Conservation (phyloP, 208 protist genomes). For the Naegleria fowleri region DNA sequence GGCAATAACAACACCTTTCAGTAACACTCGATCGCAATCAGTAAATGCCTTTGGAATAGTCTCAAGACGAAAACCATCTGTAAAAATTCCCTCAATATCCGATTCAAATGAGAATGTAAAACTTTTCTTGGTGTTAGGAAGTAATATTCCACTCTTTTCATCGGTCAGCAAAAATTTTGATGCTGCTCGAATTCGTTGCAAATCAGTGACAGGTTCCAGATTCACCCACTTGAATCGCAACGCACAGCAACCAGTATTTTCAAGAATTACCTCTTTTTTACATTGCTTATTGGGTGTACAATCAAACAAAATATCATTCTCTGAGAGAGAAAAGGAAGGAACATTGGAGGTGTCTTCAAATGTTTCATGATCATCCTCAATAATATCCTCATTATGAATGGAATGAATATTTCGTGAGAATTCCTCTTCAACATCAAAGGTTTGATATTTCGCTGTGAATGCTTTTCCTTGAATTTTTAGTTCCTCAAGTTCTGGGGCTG, state of each 20-base stretch:
- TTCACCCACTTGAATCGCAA: neutral
- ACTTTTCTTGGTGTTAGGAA: neutral
- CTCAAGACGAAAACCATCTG: neutral
- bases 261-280: neutral
- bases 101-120: neutral
- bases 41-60: neutral
- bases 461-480: neutral
- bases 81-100: conserved; percentile 17
- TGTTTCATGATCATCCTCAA: too few relatives aligned
- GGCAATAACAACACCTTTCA: neutral
- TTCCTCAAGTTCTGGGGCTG: neutral
- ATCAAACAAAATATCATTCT: neutral
- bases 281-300: neutral
- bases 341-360: neutral
- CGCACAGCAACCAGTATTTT: neutral
- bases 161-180: neutral
- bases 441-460: neutral
- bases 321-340: neutral
- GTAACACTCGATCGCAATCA: neutral
- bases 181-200: neutral
- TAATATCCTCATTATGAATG: neutral
- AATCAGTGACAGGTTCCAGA: neutral
- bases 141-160: neutral
- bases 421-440: neutral
- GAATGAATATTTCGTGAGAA: neutral